Base-by-base conservation (phyloP, 1,284 basidiomycete genomes). In the Anthracocystis setariae region DNA sequence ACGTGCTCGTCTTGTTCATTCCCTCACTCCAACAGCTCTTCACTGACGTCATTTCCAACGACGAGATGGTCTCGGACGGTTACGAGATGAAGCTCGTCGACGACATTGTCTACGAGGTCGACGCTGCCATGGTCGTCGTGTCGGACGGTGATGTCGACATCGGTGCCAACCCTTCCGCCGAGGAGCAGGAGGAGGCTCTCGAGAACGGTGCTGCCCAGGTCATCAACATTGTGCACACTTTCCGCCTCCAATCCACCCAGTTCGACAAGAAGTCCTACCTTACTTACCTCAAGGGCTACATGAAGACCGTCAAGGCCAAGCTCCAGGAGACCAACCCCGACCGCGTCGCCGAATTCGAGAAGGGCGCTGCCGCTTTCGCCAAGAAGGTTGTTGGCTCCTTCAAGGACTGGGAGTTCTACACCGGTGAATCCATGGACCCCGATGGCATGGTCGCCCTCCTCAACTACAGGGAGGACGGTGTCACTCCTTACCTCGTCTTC, bases 191-290 rank as follows among this genome's bases (percentile, higher is more conserved):
- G 3, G 96, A 98, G 73, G 87, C 86, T 29, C 84, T 96, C 62
- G 94, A 93, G 83, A 90, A 92, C 17, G 92, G 91, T 74, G 87
- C 89, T 32, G 42, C 76, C 71, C 74, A 79, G 71, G 91, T 96
- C 83, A 98, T 94, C 90, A 93, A 98, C 85, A 87, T 98, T 76
- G 90, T 90, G 66, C 86, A 94, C 87, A 93, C 93, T 48, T 94
- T 95, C 90, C 91, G 94, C 81, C 90, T 99, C 68, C 89, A 92
- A 82, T 46, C 84, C 37, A 95, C 93, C 27, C 38, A 81, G 8
- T 98, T 96, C 84, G 94, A 98, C 87, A 98, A 98, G 86, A 97
- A 97, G 86, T 84, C 85, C 38, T 99, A 88, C 86, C 86, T 94
- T 46, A 84, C 87, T 42, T 90, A 95, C 85, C 89, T 98, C 82